A percentile compares a stretch with the other conserved stretches of the same genome.
Conservation (phyloP, 164 flowering plant genomes). For the Annona squamosa region DNA sequence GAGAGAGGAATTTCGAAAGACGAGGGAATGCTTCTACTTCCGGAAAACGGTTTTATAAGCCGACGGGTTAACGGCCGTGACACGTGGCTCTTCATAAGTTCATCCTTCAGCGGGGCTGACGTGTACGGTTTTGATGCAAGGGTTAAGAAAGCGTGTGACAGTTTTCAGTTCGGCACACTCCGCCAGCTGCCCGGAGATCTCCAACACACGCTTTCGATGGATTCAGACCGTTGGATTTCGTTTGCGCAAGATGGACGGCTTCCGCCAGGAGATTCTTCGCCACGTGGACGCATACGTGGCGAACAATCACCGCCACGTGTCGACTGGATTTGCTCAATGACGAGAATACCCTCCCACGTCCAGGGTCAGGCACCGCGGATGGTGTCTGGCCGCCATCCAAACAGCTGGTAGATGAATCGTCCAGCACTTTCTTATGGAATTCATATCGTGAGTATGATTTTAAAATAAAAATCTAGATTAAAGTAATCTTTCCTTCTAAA, state of each 20-base stretch:
- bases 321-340: neutral
- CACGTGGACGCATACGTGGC: neutral
- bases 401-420: too few relatives aligned
- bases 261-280: neutral
- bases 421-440: too few relatives aligned
- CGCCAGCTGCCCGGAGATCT: neutral
- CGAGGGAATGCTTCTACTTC: neutral
- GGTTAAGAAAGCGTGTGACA: conserved; percentile 4
- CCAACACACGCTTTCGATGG: neutral
- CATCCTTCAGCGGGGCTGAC: neutral
- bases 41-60: neutral
- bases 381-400: too few relatives aligned
- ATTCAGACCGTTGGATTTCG: neutral
- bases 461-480: too few relatives aligned
- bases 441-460: too few relatives aligned
- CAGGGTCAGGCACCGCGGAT: too few relatives aligned
- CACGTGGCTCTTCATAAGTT: neutral
- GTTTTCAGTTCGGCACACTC: conserved; percentile 6
- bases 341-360: neutral
- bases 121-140: neutral
- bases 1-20: neutral
- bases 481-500: too few relatives aligned
- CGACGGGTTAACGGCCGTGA: neutral
- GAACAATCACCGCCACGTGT: neutral
- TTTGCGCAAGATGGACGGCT: neutral